Conservation (phyloP, 352 stramenopile genomes). For the Sclerospora graminicola region DNA sequence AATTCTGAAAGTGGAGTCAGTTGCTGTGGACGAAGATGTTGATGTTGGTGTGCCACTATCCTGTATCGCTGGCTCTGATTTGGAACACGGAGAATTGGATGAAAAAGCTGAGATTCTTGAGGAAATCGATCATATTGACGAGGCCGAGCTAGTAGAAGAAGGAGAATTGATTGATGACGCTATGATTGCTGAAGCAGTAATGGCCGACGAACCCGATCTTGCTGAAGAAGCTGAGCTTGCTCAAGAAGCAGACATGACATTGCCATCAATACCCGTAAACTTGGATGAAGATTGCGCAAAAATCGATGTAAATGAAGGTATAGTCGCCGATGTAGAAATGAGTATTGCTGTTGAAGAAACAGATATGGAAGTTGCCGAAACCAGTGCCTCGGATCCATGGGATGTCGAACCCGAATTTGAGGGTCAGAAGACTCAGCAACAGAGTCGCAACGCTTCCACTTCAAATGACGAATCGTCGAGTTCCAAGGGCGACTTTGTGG, state of each 20-base stretch:
- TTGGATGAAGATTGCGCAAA: constrained; percentile 6
- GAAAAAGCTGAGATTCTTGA: constrained; percentile 10
- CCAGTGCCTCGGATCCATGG: constrained; percentile 13
- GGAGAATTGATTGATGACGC: constrained; percentile 3
- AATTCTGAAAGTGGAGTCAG: constrained; percentile 6
- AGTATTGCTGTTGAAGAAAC: constrained; percentile 21
- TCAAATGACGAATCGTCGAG: constrained; percentile 3
- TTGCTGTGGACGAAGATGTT: constrained; percentile 9
- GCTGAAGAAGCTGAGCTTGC: constrained; percentile 10
- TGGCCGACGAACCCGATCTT: constrained; percentile 7
- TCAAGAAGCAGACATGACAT: constrained; percentile 7
- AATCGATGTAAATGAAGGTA: constrained; percentile 24
- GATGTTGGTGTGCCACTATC: constrained; percentile 10
- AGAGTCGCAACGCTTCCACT: constrained; percentile 2
- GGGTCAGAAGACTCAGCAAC: constrained; percentile 4
- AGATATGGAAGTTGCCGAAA: constrained; percentile 13
- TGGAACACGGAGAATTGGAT: constrained; percentile 6
- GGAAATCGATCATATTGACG: constrained; percentile 7
- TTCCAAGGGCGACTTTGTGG: constrained; percentile 23
- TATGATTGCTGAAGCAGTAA: not conserved
- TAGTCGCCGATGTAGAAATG: constrained; percentile 29
- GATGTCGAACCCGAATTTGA: constrained; percentile 21
- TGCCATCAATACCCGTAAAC: constrained; percentile 7
- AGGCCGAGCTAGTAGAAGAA: constrained; percentile 8
- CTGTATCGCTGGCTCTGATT: constrained; percentile 1